phyloP scores from a whole-genome alignment of 2,329 filamentous ascomycete genomes.

The Colletotrichum tamarilloi region DNA sequence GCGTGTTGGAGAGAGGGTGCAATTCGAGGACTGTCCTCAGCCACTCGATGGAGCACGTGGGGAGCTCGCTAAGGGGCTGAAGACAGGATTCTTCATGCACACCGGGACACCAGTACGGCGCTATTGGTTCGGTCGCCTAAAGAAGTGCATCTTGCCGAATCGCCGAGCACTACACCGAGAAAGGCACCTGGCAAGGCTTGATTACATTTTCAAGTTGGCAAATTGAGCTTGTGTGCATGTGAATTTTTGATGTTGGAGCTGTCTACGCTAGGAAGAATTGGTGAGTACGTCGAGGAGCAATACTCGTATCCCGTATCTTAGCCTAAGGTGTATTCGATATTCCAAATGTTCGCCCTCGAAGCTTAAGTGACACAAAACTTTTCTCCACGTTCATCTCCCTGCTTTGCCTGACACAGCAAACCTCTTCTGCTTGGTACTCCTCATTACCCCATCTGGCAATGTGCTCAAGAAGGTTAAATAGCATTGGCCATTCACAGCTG shows the following conservation, averaged over 20 bases:
- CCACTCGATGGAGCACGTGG: conserved; percentile 29
- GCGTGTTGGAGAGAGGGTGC: not conserved
- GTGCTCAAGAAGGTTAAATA: not conserved
- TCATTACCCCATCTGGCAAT: not conserved
- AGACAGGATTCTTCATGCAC: conserved; percentile 11
- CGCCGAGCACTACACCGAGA: not conserved
- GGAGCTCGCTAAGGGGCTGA: conserved; percentile 6
- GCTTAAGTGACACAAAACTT: not conserved
- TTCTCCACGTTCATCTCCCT: not conserved
- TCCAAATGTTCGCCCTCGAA: not conserved
- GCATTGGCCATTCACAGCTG: not conserved
- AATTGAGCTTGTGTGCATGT: not conserved
- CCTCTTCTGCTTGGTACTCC: not conserved
- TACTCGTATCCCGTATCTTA: not conserved
- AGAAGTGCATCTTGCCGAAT: not conserved
- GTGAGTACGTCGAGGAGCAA: not conserved
- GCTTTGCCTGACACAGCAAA: not conserved
- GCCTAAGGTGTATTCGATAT: not conserved
- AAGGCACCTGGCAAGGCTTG: not conserved
- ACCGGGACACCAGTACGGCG: not conserved
- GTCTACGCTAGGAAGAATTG: not conserved
- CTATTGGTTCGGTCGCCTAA: conserved; percentile 25
- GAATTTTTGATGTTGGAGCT: too few relatives aligned
- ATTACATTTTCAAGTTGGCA: not conserved
- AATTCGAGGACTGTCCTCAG: not conserved